A percentile compares a stretch with the other conserved stretches of the same genome.
Evolutionary conservation across 768 basidiomycete species (phyloP).

Genomic region (Mycena maculata): DNA sequence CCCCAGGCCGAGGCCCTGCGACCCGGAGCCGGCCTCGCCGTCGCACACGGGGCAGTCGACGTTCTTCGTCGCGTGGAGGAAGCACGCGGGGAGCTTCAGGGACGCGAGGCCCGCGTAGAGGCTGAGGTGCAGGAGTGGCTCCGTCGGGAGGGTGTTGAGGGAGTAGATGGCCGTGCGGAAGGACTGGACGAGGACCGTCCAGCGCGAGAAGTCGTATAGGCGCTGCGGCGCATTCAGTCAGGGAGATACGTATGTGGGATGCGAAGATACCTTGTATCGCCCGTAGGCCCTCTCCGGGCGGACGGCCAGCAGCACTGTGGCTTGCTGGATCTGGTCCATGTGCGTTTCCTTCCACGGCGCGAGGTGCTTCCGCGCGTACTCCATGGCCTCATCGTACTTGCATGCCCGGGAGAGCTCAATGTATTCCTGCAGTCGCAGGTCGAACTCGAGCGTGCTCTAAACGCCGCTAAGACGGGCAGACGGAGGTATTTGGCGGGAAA

Average conservation of each 20-base stretch:
- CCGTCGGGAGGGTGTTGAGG: constrained; percentile 87
- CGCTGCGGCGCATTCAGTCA: constrained; percentile 58
- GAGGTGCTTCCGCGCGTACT: constrained; percentile 86
- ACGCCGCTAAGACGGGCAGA: constrained; percentile 10
- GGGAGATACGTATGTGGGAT: constrained; percentile 12
- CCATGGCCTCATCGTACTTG: constrained; percentile 80
- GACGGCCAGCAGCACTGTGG: constrained; percentile 82
- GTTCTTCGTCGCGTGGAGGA: constrained; percentile 70
- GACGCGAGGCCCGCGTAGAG: constrained; percentile 93
- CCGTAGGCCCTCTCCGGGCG: constrained; percentile 75
- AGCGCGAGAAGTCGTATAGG: constrained; percentile 84
- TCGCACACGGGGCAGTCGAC: constrained; percentile 95
- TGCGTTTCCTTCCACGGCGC: constrained; percentile 87
- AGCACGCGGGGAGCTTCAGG: constrained; percentile 90
- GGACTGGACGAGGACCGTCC: constrained; percentile 77
- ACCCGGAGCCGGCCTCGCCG: constrained; percentile 51
- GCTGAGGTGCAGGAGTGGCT: constrained; percentile 88
- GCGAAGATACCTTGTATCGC: constrained; percentile 76
- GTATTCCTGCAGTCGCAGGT: constrained; percentile 94
- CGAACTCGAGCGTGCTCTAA: constrained; percentile 96
- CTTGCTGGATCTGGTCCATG: constrained; percentile 78
- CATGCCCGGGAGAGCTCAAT: constrained; percentile 87
- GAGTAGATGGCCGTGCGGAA: constrained; percentile 91
- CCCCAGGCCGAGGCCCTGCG: constrained; percentile 66
- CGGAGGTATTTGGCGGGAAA: background rate